Percentiles rank a stretch among this genome's conserved stretches.
Evolutionary conservation across 2,329 filamentous ascomycete genomes (phyloP).

Genomic region (Septoria linicola): DNA sequence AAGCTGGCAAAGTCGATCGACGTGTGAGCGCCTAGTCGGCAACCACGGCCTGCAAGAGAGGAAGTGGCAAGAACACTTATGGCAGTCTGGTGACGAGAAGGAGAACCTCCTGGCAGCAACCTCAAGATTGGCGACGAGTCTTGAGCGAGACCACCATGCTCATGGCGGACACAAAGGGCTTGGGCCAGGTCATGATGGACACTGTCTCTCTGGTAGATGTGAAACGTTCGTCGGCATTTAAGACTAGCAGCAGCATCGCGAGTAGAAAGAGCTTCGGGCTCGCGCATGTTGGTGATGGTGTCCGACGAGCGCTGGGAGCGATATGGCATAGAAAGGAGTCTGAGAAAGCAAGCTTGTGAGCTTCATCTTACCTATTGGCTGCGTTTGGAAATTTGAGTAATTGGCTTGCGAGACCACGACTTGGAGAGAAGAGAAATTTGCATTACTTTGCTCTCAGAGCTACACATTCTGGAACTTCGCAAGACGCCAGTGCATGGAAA

Average conservation of each 20-base stretch:
- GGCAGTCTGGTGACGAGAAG: conserved; percentile 5
- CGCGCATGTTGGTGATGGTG: conserved; percentile 1
- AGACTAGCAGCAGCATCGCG: background rate
- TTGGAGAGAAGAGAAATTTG: no score
- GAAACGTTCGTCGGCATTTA: background rate
- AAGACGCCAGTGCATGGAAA: no score
- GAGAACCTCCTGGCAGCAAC: background rate
- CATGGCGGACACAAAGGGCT: background rate
- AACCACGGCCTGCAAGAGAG: background rate
- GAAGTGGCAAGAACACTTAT: conserved; percentile 1
- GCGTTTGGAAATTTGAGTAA: no score
- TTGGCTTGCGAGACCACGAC: no score
- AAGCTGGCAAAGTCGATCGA: conserved; percentile 40
- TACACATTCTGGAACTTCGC: no score
- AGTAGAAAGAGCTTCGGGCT: conserved; percentile 17
- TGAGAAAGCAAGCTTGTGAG: background rate
- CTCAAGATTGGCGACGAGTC: background rate
- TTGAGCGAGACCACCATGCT: background rate
- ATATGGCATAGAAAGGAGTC: background rate
- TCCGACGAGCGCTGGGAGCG: background rate
- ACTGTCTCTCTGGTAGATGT: background rate
- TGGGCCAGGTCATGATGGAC: background rate
- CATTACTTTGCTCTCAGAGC: no score
- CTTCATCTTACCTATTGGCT: background rate
- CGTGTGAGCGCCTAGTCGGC: conserved; percentile 14